Evolutionary conservation across 2,329 filamentous ascomycete species (phyloP).

Genomic region (Madurella fahalii): DNA sequence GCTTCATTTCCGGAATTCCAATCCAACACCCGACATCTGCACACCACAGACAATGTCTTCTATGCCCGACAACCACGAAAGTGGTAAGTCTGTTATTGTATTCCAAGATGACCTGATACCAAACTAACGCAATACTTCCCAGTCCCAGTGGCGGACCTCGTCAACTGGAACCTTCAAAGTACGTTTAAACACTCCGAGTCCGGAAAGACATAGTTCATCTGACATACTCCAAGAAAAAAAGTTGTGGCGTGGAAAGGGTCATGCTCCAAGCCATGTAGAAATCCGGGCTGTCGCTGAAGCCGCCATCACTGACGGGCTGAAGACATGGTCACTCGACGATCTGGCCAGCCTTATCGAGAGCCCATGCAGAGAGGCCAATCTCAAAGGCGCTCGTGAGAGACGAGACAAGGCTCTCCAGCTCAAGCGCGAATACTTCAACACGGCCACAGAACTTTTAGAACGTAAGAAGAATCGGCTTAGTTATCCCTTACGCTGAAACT

Average conservation of each 20-base stretch:
- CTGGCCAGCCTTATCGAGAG: not conserved
- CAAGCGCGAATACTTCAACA: not conserved
- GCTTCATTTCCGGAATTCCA: no score
- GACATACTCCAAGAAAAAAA: not conserved
- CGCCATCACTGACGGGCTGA: not conserved
- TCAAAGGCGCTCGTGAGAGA: not conserved
- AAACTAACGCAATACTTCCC: not conserved
- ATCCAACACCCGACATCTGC: no score
- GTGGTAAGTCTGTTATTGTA: no score
- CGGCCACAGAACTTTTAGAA: not conserved
- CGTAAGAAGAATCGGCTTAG: not conserved
- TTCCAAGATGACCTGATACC: no score
- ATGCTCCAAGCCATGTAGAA: not conserved
- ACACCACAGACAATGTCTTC: no score
- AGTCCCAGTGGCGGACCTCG: not conserved
- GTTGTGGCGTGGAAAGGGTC: not conserved
- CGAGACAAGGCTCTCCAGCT: not conserved
- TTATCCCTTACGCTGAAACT: no score
- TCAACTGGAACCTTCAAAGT: constrained; percentile 7
- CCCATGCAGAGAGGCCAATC: not conserved
- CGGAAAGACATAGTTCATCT: not conserved
- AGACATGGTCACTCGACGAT: not conserved
- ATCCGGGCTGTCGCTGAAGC: not conserved
- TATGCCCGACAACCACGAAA: no score
- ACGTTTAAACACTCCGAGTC: not conserved